phyloP scores from a whole-genome alignment of 2,329 filamentous ascomycete genomes.

The Penicillium sp. region DNA sequence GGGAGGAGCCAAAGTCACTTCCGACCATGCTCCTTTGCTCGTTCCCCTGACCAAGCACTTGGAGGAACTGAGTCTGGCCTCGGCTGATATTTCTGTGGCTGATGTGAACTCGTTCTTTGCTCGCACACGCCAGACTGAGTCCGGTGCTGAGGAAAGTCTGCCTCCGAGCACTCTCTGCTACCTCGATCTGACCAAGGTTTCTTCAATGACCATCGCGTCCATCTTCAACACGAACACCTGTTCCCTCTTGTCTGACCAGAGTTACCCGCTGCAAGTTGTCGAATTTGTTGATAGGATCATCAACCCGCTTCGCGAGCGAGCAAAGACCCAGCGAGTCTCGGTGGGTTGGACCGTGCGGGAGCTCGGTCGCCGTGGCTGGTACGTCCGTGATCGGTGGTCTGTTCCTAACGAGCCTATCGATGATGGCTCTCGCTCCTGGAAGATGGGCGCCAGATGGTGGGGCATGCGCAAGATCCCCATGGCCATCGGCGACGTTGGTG shows the following conservation, averaged over 20 bases:
- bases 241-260: constrained; percentile 57
- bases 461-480: constrained; percentile 70
- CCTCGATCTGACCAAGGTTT: constrained; percentile 72
- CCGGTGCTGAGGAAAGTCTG: constrained; percentile 12
- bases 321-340: constrained; percentile 52
- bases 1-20: constrained; percentile 69
- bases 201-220: constrained; percentile 53
- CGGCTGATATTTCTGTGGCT: constrained; percentile 60
- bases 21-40: constrained; percentile 62
- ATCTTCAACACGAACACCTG: constrained; percentile 58
- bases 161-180: constrained; percentile 59
- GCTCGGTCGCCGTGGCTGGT: constrained; percentile 67
- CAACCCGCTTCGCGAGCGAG: constrained; percentile 61
- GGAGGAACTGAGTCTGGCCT: constrained; percentile 73
- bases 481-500: constrained; percentile 55
- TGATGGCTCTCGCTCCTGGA: constrained; percentile 66
- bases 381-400: constrained; percentile 47
- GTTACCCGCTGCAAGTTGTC: constrained; percentile 70
- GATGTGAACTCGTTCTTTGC: constrained; percentile 66
- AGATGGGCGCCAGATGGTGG: constrained; percentile 82
- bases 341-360: constrained; percentile 72
- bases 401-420: constrained; percentile 42
- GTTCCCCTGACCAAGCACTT: constrained; percentile 67
- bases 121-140: constrained; percentile 25
- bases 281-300: constrained; percentile 70